phyloP scores from a whole-genome alignment of 306 rosid genomes.

The Prunus padus region DNA sequence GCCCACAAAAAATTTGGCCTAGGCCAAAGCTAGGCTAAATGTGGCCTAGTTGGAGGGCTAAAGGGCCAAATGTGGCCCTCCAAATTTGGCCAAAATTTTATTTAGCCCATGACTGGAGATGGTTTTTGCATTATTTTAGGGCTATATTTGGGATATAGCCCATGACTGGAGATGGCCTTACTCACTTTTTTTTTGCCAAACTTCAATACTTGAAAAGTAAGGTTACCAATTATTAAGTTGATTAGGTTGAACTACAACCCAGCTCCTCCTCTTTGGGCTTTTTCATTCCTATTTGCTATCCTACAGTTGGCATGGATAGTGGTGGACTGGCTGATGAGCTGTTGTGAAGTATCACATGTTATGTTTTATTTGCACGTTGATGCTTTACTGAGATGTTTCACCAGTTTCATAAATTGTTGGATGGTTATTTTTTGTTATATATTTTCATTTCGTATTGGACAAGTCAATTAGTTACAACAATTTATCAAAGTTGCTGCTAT shows the following conservation, averaged over 20 bases:
- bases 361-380: not conserved
- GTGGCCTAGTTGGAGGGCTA: too few relatives aligned
- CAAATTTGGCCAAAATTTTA: too few relatives aligned
- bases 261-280: not conserved
- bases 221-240: not conserved
- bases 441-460: conserved; percentile 2
- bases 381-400: not conserved
- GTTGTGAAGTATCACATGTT: conserved; percentile 3
- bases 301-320: not conserved
- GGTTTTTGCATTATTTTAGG: too few relatives aligned
- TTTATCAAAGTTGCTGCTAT: conserved; percentile 13
- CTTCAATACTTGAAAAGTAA: not conserved
- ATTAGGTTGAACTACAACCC: not conserved
- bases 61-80: too few relatives aligned
- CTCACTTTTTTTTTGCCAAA: too few relatives aligned
- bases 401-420: conserved; percentile 5
- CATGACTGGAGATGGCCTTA: too few relatives aligned
- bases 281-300: not conserved
- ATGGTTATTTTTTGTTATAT: not conserved
- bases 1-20: too few relatives aligned
- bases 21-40: too few relatives aligned
- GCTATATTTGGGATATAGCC: too few relatives aligned
- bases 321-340: conserved; percentile 2
- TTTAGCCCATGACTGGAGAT: too few relatives aligned
- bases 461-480: not conserved